Base-by-base conservation (phyloP, 179 eudicot genomes). In the Silene vulgaris region DNA sequence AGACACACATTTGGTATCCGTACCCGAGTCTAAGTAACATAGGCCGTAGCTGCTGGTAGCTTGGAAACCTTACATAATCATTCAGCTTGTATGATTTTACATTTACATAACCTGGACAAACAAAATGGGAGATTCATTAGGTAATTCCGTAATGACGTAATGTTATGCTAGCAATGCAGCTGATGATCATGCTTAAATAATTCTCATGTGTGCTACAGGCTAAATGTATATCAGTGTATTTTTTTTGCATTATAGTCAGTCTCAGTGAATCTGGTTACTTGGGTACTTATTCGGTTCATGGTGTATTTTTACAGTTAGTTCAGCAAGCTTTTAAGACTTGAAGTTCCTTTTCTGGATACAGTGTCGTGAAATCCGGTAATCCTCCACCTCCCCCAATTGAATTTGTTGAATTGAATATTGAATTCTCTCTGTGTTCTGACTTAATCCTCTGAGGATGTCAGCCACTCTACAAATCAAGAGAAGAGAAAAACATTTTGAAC, bases 271-370 rank as follows among this genome's bases (percentile, higher is more conserved):
- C 17, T n/a, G 69, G n/a, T 52, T 48, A 48, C 54, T 48, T 48
- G 16, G 59, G 52, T 26, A 23, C 60, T 75, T 17, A 69, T 63
- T 69, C 20, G 16, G 13, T 71, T 75, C 2, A 20, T 72, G 61
- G 11, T 68, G 45, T 56, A 29, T 72, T 78, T 74, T 61, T 37
- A 79, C 89, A 92, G 97, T 92, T 90, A 92, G 97, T 92, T 90
- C 77, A 83, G 89, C 79, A 92, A 90, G 84, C 78, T 90, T 80
- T 83, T 89, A 86, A 89, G 83, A 82, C 87, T 82, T 50, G 86
- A 90, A 76, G 84, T 71, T 61, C 88, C 87, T 84, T 80, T 79
- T 73, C 43, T 82, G 79, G 80, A 81, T 74, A 73, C 65, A 4
- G 80, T 79, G 73, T 28, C 69, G 20, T 82, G 79, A 82, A 19